Conservation (phyloP, 2,329 filamentous ascomycete genomes). For the Ophiostoma piceae region DNA sequence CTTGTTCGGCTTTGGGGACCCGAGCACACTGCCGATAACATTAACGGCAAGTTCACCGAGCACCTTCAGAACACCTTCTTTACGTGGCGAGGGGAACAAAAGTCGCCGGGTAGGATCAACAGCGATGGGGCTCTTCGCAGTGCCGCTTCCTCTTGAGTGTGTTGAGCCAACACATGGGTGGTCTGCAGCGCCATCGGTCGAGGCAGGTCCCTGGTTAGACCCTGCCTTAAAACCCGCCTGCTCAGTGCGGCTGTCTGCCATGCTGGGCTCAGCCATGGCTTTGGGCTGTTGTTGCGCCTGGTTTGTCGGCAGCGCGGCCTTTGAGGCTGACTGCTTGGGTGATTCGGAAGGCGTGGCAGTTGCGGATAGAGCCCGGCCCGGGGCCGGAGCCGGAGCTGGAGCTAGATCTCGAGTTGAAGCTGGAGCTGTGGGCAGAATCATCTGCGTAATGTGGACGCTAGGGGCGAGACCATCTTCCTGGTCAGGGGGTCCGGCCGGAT, state of each 20-base stretch:
- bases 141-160: constrained; percentile 53
- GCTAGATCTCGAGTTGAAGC: background rate
- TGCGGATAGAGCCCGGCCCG: background rate
- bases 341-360: background rate
- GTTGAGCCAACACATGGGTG: constrained; percentile 42
- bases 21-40: constrained; percentile 33
- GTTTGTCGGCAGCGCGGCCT: background rate
- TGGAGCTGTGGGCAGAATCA: background rate
- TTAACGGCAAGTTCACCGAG: constrained; percentile 55
- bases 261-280: background rate
- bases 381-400: background rate
- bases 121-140: constrained; percentile 52
- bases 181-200: constrained; percentile 28
- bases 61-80: constrained; percentile 57
- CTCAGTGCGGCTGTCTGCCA: background rate
- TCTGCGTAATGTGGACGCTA: constrained; percentile 12
- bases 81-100: constrained; percentile 71
- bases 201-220: constrained; percentile 32
- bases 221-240: constrained; percentile 34
- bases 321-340: background rate
- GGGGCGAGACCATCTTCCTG: constrained; percentile 22
- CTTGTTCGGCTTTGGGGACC: constrained; percentile 35
- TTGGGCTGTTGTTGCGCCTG: background rate
- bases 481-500: constrained; percentile 47
- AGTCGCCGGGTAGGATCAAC: constrained; percentile 59